Conservation (phyloP, 805 yeast genomes). For the Lipomyces oligophaga region DNA sequence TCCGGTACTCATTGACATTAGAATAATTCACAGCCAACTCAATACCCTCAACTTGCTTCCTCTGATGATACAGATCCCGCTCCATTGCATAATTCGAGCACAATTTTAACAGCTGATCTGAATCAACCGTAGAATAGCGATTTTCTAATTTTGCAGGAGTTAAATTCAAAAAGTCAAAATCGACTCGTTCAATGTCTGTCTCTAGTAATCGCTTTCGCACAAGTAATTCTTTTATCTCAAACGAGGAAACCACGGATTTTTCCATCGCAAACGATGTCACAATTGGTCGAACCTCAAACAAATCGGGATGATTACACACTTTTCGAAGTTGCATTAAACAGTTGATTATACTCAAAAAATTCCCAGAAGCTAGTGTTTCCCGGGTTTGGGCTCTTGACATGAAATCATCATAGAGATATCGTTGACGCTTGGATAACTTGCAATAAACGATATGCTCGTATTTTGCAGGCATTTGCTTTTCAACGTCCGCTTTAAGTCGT, state of each 20-base stretch:
- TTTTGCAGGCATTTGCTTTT: slow-evolving; percentile 97
- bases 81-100: slow-evolving; percentile 37
- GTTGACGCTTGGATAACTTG: slow-evolving; percentile 84
- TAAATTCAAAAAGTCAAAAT: slow-evolving; percentile 59
- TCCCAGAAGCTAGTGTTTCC: slow-evolving; percentile 90
- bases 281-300: slow-evolving; percentile 93
- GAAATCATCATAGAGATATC: slow-evolving; percentile 90
- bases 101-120: slow-evolving; percentile 2
- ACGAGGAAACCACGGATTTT: slow-evolving; percentile 55
- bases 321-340: slow-evolving; percentile 97
- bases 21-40: slow-evolving; percentile 23
- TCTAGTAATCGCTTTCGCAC: slow-evolving; percentile 39
- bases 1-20: slow-evolving; percentile 52
- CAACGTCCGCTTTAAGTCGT: slow-evolving; percentile 92
- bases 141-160: slow-evolving; percentile 52
- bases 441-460: slow-evolving; percentile 94
- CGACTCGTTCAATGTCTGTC: slow-evolving; percentile 38
- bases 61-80: too few species aligned
- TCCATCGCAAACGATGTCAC: slow-evolving; percentile 81
- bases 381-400: slow-evolving; percentile 95
- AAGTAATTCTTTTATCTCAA: slow-evolving; percentile 42
- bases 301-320: slow-evolving; percentile 93
- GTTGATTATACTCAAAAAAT: slow-evolving; percentile 88
- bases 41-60: slow-evolving; percentile 6
- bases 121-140: slow-evolving; percentile 35